Base-by-base conservation (phyloP, 2,329 filamentous ascomycete genomes). In the Phialocephala sp. region DNA sequence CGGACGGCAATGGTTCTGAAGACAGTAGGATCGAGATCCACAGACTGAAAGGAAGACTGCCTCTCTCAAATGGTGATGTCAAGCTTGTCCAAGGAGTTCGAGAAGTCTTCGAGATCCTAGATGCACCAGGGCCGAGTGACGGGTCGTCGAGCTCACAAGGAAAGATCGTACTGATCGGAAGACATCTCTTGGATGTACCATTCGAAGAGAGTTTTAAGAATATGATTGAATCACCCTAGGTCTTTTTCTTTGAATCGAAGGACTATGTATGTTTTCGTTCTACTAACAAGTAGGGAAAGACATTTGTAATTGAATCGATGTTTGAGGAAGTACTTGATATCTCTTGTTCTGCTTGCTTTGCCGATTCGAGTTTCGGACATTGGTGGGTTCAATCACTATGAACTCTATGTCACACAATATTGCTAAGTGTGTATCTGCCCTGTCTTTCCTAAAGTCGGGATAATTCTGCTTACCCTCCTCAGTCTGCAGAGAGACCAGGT, bases 61-160 rank as follows among this genome's bases (percentile, higher is more conserved):
- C 86, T 0, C 81, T 94, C 20, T 74, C 80, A 0, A 83, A 89
- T 62, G 92, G 92, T 0, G 80, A 82, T 0, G 80, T 88, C 52
- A 91, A 92, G 76, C 87, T 98, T 69, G 83, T 98, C 8, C 95
- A 99, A 77, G 95, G 94, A 1, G 95, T 99, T 0, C 83, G 94
- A 61, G 94, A 97, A 72, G 86, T 98, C 18, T 99, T 98, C 77
- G 95, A 99, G 74, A 91, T 98, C 27, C 86, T 92, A 27, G 93
- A 97, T 70, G 81, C 80, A 8, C 67, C 65, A 27, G 68, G 56
- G 22, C 43, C 60, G 5, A 67, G 75, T 55, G 52, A 36, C 22
- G 66, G 66, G 18, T 69, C 71, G 11, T 71, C 73, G 27, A 37
- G 58, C 12, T 69, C 71, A 32, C 70, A 77, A 43, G 85, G 88